These are phyloP conservation scores for Claviceps humidiphila DNA, from an alignment of 2,329 filamentous ascomycete genomes.

Conservation along the genomic window DNA sequence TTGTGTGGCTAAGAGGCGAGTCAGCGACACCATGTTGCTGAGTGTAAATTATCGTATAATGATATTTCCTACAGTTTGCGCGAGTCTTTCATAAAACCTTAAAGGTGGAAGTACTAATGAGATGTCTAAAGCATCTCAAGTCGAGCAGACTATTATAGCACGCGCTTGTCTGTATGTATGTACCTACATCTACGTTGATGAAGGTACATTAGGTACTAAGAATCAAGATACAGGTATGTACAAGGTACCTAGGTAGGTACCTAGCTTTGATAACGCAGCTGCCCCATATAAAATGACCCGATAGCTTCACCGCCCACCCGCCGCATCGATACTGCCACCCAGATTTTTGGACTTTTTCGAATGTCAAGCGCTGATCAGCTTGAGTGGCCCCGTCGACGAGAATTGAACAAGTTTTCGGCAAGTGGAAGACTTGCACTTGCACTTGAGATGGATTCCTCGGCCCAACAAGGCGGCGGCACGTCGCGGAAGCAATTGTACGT, in stretches of 20 bases:
- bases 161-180: too few relatives aligned
- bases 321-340: slow-evolving; percentile 22
- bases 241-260: too few relatives aligned
- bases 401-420: neutral
- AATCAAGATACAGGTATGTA: too few relatives aligned
- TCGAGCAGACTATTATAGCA: too few relatives aligned
- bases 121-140: too few relatives aligned
- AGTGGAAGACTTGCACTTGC: slow-evolving; percentile 8
- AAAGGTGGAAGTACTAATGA: too few relatives aligned
- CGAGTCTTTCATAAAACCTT: too few relatives aligned
- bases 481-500: slow-evolving; percentile 45
- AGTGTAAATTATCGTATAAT: neutral
- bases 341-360: slow-evolving; percentile 26
- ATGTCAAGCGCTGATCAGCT: neutral
- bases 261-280: neutral
- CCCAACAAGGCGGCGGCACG: slow-evolving; percentile 29
- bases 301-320: slow-evolving; percentile 22
- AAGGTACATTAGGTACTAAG: too few relatives aligned
- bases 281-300: neutral
- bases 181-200: too few relatives aligned
- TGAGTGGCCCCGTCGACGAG: neutral
- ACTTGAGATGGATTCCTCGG: slow-evolving; percentile 4
- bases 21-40: neutral
- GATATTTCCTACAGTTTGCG: too few relatives aligned
- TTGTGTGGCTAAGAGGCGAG: neutral